phyloP scores from a whole-genome alignment of 768 basidiomycete species.

The Calocera cornea region DNA sequence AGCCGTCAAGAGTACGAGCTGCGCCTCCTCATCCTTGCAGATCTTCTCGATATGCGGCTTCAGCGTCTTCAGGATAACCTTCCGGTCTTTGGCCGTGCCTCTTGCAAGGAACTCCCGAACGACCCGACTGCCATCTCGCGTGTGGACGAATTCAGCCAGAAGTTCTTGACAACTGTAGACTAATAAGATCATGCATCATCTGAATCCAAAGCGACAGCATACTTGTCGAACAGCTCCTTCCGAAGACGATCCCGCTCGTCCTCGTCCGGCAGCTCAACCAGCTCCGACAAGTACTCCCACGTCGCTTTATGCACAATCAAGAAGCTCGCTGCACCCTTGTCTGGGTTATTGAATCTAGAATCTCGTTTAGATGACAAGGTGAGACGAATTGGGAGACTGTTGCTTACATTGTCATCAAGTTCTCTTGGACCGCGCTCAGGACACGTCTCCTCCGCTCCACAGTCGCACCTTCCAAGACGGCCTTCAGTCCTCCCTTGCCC shows the following conservation, averaged over 20 bases:
- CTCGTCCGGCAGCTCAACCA: constrained; percentile 45
- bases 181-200: neutral
- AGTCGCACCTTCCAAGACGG: constrained; percentile 45
- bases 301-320: constrained; percentile 76
- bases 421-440: constrained; percentile 55
- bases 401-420: constrained; percentile 58
- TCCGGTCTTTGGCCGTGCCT: constrained; percentile 85
- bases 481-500: constrained; percentile 38
- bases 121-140: constrained; percentile 75
- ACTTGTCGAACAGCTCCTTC: constrained; percentile 73
- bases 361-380: neutral
- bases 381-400: neutral
- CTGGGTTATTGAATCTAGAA: constrained; percentile 77
- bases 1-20: constrained; percentile 77
- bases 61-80: constrained; percentile 76
- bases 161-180: constrained; percentile 61
- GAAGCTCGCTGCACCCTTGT: constrained; percentile 78
- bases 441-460: constrained; percentile 53
- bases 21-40: constrained; percentile 79
- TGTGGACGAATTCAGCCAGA: constrained; percentile 86
- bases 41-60: constrained; percentile 84
- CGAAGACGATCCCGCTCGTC: constrained; percentile 59
- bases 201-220: constrained; percentile 12
- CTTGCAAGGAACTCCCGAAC: constrained; percentile 75
- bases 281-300: constrained; percentile 66